Evolutionary conservation across 2,329 filamentous ascomycete species (phyloP).

Genomic region (Diaporthe caulivora): DNA sequence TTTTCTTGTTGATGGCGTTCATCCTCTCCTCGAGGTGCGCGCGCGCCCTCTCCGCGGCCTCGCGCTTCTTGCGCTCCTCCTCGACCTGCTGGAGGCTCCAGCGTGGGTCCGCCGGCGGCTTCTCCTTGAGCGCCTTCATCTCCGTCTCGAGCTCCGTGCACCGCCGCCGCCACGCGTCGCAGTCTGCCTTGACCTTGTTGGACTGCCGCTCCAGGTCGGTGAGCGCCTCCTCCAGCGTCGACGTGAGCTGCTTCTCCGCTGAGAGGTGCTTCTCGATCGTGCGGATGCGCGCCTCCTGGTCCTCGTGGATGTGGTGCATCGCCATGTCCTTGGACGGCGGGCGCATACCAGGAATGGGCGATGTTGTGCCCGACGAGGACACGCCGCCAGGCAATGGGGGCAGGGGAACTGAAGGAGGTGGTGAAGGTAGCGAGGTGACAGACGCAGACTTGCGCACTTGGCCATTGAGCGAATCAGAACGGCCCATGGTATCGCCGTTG

Average conservation of each 20-base stretch:
- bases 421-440: conserved; percentile 87
- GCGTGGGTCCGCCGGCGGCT: conserved; percentile 66
- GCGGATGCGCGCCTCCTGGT: conserved; percentile 93
- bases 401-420: conserved; percentile 94
- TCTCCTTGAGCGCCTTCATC: conserved; percentile 74
- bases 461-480: conserved; percentile 72
- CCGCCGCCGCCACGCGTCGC: conserved; percentile 91
- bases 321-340: conserved; percentile 85
- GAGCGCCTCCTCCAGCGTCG: conserved; percentile 94
- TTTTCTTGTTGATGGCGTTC: conserved; percentile 88
- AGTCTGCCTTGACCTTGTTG: conserved; percentile 91
- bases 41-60: conserved; percentile 89
- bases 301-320: conserved; percentile 86
- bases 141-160: conserved; percentile 80
- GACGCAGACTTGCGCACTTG: conserved; percentile 88
- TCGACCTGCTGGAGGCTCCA: conserved; percentile 91
- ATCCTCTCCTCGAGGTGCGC: conserved; percentile 95
- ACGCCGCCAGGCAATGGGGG: conserved; percentile 82
- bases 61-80: conserved; percentile 93
- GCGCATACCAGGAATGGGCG: conserved; percentile 70
- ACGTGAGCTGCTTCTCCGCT: conserved; percentile 95
- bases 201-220: conserved; percentile 93
- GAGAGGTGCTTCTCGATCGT: conserved; percentile 97
- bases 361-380: conserved; percentile 49
- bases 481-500: conserved; percentile 54